Evolutionary conservation across 108 stramenopile genomes (phyloP).

Genomic region (Mayamaea pseudoterrestris): DNA sequence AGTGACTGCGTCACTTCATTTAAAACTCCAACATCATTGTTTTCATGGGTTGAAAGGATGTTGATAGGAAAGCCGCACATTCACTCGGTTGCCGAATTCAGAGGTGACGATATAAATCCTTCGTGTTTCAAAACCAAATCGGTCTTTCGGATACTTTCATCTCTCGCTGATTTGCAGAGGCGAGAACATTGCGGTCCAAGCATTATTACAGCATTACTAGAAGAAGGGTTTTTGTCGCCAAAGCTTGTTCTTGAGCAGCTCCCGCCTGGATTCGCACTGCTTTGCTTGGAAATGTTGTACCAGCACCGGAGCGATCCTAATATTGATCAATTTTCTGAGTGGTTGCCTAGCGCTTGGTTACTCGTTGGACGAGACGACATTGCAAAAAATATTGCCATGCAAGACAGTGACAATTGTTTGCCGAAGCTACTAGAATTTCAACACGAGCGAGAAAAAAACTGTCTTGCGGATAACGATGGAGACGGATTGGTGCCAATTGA

Average conservation of each 20-base stretch:
- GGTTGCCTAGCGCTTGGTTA: slow-evolving; percentile 44
- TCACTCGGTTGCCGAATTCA: too few species aligned
- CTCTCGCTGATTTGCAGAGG: too few species aligned
- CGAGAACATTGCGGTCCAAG: too few species aligned
- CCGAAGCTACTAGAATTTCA: not conserved
- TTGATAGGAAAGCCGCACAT: too few species aligned
- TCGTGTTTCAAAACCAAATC: too few species aligned
- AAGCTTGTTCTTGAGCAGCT: too few species aligned
- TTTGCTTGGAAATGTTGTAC: slow-evolving; percentile 53
- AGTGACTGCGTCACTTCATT: too few species aligned
- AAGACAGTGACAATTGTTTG: slow-evolving; percentile 1
- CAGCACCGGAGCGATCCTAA: slow-evolving; percentile 2
- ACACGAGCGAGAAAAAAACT: not conserved
- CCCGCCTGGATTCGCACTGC: slow-evolving; percentile 45
- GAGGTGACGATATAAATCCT: too few species aligned
- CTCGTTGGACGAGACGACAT: slow-evolving; percentile 77
- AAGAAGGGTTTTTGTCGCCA: slow-evolving; percentile 69
- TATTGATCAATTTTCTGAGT: slow-evolving; percentile 8
- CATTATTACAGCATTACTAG: too few species aligned
- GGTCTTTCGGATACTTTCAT: too few species aligned
- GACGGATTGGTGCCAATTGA: slow-evolving; percentile 76
- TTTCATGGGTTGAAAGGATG: too few species aligned
- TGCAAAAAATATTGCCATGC: slow-evolving; percentile 16
- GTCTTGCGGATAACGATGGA: slow-evolving; percentile 31
- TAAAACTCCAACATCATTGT: too few species aligned